Evolutionary conservation across 2,329 filamentous ascomycete genomes (phyloP).

Genomic region (Penicillium crustosum): DNA sequence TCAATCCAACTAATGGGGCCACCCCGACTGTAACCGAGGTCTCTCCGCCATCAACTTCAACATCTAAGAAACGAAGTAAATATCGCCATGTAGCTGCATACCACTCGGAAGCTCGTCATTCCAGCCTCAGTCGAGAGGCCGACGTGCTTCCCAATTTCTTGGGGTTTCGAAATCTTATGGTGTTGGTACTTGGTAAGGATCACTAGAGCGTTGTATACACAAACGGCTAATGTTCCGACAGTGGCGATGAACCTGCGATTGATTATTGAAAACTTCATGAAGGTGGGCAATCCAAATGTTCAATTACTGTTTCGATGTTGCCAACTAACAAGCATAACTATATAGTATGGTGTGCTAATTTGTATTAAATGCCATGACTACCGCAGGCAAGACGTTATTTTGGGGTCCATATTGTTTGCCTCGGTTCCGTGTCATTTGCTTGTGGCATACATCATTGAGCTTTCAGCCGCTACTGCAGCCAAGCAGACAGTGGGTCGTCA

Average conservation of each 20-base stretch:
- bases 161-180: constrained; percentile 94
- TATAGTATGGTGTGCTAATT: constrained; percentile 88
- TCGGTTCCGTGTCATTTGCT: constrained; percentile 89
- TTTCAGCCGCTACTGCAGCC: constrained; percentile 76
- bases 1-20: constrained; percentile 10
- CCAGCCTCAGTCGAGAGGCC: constrained; percentile 83
- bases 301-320: neutral
- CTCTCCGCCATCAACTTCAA: neutral
- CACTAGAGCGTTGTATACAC: neutral
- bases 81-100: constrained; percentile 92
- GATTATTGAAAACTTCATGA: constrained; percentile 95
- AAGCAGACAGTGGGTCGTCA: constrained; percentile 62
- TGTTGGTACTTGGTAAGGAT: constrained; percentile 75
- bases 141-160: constrained; percentile 75
- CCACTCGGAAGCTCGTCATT: constrained; percentile 69
- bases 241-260: constrained; percentile 91
- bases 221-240: constrained; percentile 35
- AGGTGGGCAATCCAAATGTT: constrained; percentile 53
- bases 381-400: constrained; percentile 70
- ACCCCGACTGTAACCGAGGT: constrained; percentile 4
- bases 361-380: constrained; percentile 90
- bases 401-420: constrained; percentile 77
- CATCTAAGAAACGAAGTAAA: constrained; percentile 53
- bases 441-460: constrained; percentile 85
- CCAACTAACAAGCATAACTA: neutral